Base-by-base conservation (phyloP, 331 rosid species). In the Quercus lobata region DNA sequence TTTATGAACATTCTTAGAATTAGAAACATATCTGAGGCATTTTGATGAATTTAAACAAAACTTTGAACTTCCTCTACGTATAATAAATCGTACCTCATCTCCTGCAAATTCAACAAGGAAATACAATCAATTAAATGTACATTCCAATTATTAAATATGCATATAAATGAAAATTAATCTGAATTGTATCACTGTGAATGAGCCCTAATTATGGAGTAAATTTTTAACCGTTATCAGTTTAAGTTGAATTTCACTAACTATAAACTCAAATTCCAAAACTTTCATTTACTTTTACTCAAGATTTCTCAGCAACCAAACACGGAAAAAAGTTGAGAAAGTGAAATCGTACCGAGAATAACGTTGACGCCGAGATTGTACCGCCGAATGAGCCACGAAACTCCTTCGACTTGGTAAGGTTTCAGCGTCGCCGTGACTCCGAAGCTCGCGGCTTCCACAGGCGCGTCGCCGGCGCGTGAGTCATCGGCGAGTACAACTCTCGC, bases 341-440 rank as follows among this genome's bases (percentile, higher is more conserved):
- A 74, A 69, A 74, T 57, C 83, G 78, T 58, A 92, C 97, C 98
- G 37, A 94, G 97, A 73, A 94, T 80, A 68, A 89, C 96, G 83
- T 94, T 94, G 85, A 92, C 98, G 74, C 98, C 98, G 75, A 91
- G 94, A 66, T 79, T 72, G 81, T 87, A 88, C 77, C 94, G 91
- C 78, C 94, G 86, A 5, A 92, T 79, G 60, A 94, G 97, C 97
- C 98, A 94, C 56, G 87, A 90, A 77, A 92, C 87, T 72, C 98
- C 98, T 81, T 94, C 97, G 49, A 91, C 85, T 82, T 94, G 98
- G 86, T 94, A 81, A 16, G 92, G 96, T 56, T 92, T 92, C 75
- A 94, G 91, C 57, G 91, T 90, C 52, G 93, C 97, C 78, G 80
- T 89, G 8, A 92, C 84, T 14, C 97, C 97, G 29, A 91, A 85